Percentiles rank a stretch among this genome's conserved stretches.
phyloP scores from a whole-genome alignment of 2,329 filamentous ascomycete genomes.

The Cladosporium sp. region DNA sequence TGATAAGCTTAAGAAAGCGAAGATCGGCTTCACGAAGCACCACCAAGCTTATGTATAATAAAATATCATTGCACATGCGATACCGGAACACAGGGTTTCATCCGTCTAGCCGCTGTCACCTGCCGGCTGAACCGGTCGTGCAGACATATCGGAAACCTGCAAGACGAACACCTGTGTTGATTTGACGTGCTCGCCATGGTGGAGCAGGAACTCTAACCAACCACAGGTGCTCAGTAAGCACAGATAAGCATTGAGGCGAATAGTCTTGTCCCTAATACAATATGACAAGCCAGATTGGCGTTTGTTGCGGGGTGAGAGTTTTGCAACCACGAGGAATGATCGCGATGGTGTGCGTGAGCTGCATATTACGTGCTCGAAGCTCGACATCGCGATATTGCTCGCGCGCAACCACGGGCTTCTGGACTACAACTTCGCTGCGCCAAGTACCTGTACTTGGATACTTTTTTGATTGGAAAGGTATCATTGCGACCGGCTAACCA shows the following conservation, averaged over 20 bases:
- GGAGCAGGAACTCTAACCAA: neutral
- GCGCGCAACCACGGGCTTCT: neutral
- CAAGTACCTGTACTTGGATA: neutral
- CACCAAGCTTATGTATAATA: neutral
- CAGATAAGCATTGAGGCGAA: slow-evolving; percentile 7
- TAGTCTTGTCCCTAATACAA: neutral
- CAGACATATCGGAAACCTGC: neutral
- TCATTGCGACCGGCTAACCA: neutral
- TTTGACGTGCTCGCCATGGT: slow-evolving; percentile 1
- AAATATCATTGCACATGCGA: neutral
- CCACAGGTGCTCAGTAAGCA: slow-evolving; percentile 8
- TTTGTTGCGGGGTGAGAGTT: neutral
- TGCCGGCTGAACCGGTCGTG: neutral
- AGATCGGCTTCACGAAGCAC: neutral
- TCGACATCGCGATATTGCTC: neutral
- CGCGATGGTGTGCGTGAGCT: slow-evolving; percentile 5
- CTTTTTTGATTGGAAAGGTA: neutral
- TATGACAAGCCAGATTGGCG: neutral
- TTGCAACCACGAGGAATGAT: neutral
- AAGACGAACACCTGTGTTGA: slow-evolving; percentile 1
- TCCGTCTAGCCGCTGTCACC: neutral
- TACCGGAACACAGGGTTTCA: neutral
- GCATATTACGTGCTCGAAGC: slow-evolving; percentile 7
- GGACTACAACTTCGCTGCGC: neutral
- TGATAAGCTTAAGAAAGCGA: neutral